Conservation (phyloP, 1,139 yeast species). For the Suhomyces choctaworum region DNA sequence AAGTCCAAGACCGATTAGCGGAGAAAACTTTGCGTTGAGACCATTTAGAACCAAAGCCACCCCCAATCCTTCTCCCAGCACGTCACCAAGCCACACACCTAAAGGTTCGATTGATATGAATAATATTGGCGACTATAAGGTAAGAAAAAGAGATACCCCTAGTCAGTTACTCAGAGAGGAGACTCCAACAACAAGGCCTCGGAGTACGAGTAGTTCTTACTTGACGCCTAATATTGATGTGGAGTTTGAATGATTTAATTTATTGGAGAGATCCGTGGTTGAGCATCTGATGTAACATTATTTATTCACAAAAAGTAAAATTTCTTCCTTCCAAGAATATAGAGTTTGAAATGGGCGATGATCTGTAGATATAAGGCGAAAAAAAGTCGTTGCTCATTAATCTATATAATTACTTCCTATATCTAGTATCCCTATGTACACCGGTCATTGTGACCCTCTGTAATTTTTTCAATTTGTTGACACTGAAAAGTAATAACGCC, state of each 20-base stretch:
- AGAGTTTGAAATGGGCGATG: too few species aligned
- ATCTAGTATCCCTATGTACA: slow-evolving; percentile 22
- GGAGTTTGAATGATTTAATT: slow-evolving; percentile 26
- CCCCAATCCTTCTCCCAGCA: slow-evolving; percentile 43
- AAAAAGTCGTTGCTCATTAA: slow-evolving; percentile 8
- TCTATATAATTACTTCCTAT: slow-evolving; percentile 2
- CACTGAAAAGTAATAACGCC: slow-evolving; percentile 28
- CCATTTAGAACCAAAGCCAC: slow-evolving; percentile 47
- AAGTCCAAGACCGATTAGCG: slow-evolving; percentile 23
- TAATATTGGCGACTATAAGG: slow-evolving; percentile 6
- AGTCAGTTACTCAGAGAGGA: slow-evolving; percentile 7
- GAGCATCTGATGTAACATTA: too few species aligned
- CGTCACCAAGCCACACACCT: slow-evolving; percentile 37
- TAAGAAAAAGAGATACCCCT: slow-evolving; percentile 13
- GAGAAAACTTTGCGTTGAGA: slow-evolving; percentile 40
- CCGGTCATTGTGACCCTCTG: slow-evolving; percentile 48
- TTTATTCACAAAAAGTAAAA: too few species aligned
- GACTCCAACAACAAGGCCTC: slow-evolving; percentile 10
- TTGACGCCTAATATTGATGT: slow-evolving; percentile 32
- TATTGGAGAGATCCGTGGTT: too few species aligned
- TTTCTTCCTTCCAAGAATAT: too few species aligned
- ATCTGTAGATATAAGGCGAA: too few species aligned
- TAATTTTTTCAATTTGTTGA: slow-evolving; percentile 32
- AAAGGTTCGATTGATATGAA: slow-evolving; percentile 19
- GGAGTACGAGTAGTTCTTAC: slow-evolving; percentile 29